Evolutionary conservation across 1,284 basidiomycete species (phyloP), one percentile per base, ranked within the genome.

Genomic region (Kwoniella shivajii): DNA sequence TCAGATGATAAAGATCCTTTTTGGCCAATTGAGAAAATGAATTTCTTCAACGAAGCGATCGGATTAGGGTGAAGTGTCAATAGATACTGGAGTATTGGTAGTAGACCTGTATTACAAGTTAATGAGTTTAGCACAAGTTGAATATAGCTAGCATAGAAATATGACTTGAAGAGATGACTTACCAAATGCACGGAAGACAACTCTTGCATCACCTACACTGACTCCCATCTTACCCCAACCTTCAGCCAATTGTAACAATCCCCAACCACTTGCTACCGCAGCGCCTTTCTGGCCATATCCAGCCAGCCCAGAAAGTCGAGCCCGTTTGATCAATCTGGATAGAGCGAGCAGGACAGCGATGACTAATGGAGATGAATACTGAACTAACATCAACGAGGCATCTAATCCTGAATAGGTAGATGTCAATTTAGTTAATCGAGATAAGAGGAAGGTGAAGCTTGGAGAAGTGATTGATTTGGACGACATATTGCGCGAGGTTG

Each of bases 151-250:
- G n/a, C n/a, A n/a, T n/a, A n/a, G n/a, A n/a, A n/a, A n/a, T n/a
- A n/a, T n/a, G n/a, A n/a, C n/a, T n/a, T n/a, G n/a, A n/a, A n/a
- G n/a, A n/a, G n/a, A n/a, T n/a, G n/a, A 65, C 75, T 60, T 46
- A 77, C 77, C 77, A 42, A 75, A 71, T 26, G 71, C 56, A 18
- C 77, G 55, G 70, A 76, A 77, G 61, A 77, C 63, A 16, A 73
- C 69, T 57, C 77, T 58, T 2, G 77, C 74, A 55, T 77, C 74
- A 20, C 65, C 64, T 6, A 77, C 60, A 49, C 67, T 61, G 22
- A 56, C 67, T 11, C 66, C 72, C 2, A 68, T 66, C 20, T 58
- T 66, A 0, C 57, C 66, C 63, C 71, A 64, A 13, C 72, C 73
- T 24, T 60, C 64, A 2, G 73, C 71, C 22, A 73, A 54, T 45